Conservation (phyloP, 805 yeast species). For the Wickerhamiella occidentalis region DNA sequence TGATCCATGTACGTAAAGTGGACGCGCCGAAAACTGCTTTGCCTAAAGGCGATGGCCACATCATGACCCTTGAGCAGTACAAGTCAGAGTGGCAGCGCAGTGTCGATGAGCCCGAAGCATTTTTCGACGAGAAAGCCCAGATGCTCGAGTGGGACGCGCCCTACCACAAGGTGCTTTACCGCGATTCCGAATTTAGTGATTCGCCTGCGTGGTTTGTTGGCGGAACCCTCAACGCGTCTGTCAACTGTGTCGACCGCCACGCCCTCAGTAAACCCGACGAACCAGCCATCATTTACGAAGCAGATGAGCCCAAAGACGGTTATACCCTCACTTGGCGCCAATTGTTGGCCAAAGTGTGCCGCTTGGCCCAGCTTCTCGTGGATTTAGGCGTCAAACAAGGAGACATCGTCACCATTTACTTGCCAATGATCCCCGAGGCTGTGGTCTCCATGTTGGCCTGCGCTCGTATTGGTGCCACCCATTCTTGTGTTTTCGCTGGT, state of each 20-base stretch:
- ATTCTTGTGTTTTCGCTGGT: conserved; percentile 94
- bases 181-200: conserved; percentile 24
- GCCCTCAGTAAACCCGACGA: conserved; percentile 80
- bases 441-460: conserved; percentile 88
- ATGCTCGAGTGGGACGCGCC: conserved; percentile 70
- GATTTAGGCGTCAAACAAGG: conserved; percentile 86
- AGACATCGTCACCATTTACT: conserved; percentile 89
- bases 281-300: conserved; percentile 63
- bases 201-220: conserved; percentile 78
- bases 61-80: conserved; percentile 57
- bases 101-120: conserved; percentile 62
- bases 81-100: conserved; percentile 57
- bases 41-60: conserved; percentile 27
- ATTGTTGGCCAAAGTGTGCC: conserved; percentile 69
- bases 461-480: conserved; percentile 88
- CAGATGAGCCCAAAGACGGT: conserved; percentile 74
- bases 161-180: conserved; percentile 42
- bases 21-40: conserved; percentile 21
- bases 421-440: conserved; percentile 98
- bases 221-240: conserved; percentile 86
- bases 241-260: conserved; percentile 92
- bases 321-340: conserved; percentile 73
- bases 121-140: conserved; percentile 68
- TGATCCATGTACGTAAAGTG: conserved; percentile 22
- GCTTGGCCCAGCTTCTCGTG: conserved; percentile 71